Base-by-base conservation (phyloP, 108 stramenopile species). In the Phaeodactylum tricornutum region DNA sequence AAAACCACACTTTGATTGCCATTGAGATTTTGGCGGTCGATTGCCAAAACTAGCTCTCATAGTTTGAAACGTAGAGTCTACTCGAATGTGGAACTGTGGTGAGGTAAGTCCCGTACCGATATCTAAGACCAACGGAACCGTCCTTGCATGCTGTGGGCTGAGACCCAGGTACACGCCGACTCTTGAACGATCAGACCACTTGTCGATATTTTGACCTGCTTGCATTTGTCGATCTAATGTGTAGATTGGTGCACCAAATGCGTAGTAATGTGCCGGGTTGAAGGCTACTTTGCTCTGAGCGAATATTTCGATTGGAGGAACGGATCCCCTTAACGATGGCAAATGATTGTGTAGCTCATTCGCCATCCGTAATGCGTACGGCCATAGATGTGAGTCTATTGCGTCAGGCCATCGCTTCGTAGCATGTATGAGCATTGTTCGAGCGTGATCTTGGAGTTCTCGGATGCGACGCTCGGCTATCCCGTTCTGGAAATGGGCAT, bases 401-500 rank as follows among this genome's bases (percentile, higher is more conserved):
- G 33, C 54, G 6, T 61, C 39, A 1, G 66, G 57, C 74, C 71
- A 75, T 39, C 61, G 43, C n/a, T 53, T 36, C 12, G 46, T 58
- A 6, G 60, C 69, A 40, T 76, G 75, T 9, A 68, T 46, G 16
- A 81, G 41, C 26, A 73, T 54, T 7, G 79, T 64, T 24, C 75
- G 30, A 9, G 79, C 72, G n/a, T 36, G 12, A 0, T 64, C 58
- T 25, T 74, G 74, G 0, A 76, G 51, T 8, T 26, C 9, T 23
- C 57, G 44, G 41, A 71, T 76, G 3, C 49, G 37, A 4, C 43
- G 15, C 62, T 81, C 74, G 9, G 72, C 62, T 0, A 57, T 55
- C 16, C 74, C 79, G 20, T 76, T 76, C 25, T 62, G 62, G 34
- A 64, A 61, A 43, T 81, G 74, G 22, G 71, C 68, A 11, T 64